phyloP scores from a whole-genome alignment of 2,329 filamentous ascomycete species.

The Rosellinia necatrix region DNA sequence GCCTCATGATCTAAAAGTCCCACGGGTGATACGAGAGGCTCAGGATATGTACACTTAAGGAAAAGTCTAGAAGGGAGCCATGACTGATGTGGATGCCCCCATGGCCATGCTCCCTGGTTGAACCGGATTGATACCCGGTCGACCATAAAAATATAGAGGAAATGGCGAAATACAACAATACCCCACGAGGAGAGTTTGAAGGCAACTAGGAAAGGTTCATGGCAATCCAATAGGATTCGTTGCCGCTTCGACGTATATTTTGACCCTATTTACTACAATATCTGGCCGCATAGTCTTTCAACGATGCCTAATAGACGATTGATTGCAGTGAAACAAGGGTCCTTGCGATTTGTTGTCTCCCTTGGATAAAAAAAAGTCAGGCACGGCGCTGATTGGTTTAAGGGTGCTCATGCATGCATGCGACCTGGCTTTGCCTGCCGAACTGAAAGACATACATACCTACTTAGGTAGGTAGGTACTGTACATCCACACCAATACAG shows the following conservation, averaged over 20 bases:
- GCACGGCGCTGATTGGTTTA: conserved; percentile 11
- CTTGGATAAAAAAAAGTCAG: not conserved
- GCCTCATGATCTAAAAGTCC: conserved; percentile 79
- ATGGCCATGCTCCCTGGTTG: not conserved
- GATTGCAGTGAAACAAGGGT: not conserved
- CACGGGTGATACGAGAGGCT: not conserved
- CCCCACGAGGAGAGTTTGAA: not conserved
- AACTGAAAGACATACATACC: conserved; percentile 12
- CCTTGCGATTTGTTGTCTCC: not conserved
- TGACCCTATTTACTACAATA: no score
- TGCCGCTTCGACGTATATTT: no score
- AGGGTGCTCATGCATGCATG: conserved; percentile 10
- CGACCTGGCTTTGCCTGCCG: conserved; percentile 11
- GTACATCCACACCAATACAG: no score
- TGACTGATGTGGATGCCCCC: not conserved
- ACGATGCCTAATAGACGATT: no score
- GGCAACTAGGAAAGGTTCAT: no score
- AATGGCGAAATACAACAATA: not conserved
- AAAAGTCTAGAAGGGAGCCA: not conserved
- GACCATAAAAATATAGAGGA: not conserved
- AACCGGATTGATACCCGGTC: no score
- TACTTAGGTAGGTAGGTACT: no score
- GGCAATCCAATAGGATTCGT: no score
- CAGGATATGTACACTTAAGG: conserved; percentile 11
- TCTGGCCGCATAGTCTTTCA: no score